A percentile compares a stretch with the other conserved stretches of the same genome.
phyloP scores from a whole-genome alignment of 2,329 filamentous ascomycete genomes.

The Pseudogymnoascus sp. region DNA sequence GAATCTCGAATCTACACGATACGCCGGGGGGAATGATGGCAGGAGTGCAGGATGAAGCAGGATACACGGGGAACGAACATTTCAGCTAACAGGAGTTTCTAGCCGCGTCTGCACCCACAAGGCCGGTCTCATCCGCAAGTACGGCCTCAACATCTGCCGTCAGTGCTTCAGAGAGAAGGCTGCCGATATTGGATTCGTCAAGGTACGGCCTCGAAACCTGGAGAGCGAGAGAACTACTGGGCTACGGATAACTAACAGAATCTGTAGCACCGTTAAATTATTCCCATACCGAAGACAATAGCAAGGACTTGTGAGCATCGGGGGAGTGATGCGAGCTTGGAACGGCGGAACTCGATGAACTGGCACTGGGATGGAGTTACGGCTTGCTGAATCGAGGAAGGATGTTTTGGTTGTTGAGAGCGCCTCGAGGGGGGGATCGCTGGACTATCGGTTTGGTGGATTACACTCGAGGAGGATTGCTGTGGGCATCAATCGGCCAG shows the following conservation, averaged over 20 bases:
- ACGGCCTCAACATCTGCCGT: slow-evolving; percentile 85
- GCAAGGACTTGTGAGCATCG: slow-evolving; percentile 10
- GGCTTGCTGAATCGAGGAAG: slow-evolving; percentile 12
- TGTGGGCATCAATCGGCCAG: not conserved
- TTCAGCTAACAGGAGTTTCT: slow-evolving; percentile 22
- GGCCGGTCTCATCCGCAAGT: slow-evolving; percentile 99
- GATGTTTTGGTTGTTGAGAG: slow-evolving; percentile 8
- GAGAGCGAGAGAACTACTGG: not conserved
- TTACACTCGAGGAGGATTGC: slow-evolving; percentile 6
- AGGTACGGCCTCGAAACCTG: slow-evolving; percentile 39
- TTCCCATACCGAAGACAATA: slow-evolving; percentile 9
- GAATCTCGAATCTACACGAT: slow-evolving; percentile 19
- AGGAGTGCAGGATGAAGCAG: slow-evolving; percentile 12
- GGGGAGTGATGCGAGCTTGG: slow-evolving; percentile 9
- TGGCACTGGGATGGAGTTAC: slow-evolving; percentile 12
- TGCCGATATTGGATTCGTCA: slow-evolving; percentile 65
- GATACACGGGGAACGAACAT: not conserved
- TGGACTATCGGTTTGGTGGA: slow-evolving; percentile 6
- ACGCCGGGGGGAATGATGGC: slow-evolving; percentile 20
- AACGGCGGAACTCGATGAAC: slow-evolving; percentile 11
- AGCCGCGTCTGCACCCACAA: slow-evolving; percentile 87
- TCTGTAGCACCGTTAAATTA: slow-evolving; percentile 13
- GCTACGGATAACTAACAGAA: slow-evolving; percentile 10
- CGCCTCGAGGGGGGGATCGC: slow-evolving; percentile 11
- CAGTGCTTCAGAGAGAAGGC: slow-evolving; percentile 72